Percentiles rank a stretch among this genome's conserved stretches.
Conservation (phyloP, 129 eudicot species). For the Pseudognaphalium luteoalbum region DNA sequence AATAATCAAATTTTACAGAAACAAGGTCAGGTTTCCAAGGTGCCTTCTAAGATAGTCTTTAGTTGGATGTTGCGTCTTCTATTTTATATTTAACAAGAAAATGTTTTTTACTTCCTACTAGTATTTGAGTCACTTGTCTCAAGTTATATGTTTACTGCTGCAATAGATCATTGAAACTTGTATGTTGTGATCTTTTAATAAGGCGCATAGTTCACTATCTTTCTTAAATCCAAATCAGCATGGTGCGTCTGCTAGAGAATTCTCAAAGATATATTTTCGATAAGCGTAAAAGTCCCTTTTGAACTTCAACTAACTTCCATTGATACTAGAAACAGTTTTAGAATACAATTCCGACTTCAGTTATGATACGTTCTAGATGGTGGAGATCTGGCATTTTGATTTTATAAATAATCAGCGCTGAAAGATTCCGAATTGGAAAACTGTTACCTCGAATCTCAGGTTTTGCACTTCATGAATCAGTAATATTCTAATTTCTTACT, state of each 20-base stretch:
- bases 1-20: not conserved
- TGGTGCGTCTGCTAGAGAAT: not conserved
- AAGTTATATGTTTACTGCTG: not conserved
- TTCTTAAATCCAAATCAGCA: constrained; percentile 8
- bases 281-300: not conserved
- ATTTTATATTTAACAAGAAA: not conserved
- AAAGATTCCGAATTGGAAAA: not conserved
- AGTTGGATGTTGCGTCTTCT: not conserved
- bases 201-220: not conserved
- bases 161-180: not conserved
- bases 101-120: not conserved
- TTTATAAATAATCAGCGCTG: not conserved
- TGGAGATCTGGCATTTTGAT: not conserved
- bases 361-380: not conserved
- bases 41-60: not conserved
- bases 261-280: not conserved
- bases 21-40: not conserved
- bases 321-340: not conserved
- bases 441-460: not conserved
- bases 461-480: not conserved
- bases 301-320: not conserved
- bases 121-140: not conserved
- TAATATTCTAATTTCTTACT: not conserved
- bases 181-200: not conserved
- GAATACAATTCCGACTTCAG: constrained; percentile 1